Base-by-base conservation (phyloP, 2,329 filamentous ascomycete species). In the Phoma sp. region DNA sequence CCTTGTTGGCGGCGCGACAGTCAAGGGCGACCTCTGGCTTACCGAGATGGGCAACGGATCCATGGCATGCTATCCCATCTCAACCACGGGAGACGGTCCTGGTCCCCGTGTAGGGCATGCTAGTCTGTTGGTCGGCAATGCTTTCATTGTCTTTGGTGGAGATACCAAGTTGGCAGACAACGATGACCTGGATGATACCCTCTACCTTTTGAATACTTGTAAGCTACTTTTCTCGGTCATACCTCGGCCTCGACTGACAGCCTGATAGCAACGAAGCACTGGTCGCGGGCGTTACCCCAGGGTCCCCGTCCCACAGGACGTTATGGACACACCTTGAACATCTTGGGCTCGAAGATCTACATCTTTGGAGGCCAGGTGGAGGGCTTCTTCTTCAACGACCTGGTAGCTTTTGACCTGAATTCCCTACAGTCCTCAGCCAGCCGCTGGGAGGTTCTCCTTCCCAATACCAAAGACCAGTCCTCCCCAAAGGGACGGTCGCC, bases 161-260 rank as follows among this genome's bases (percentile, higher is more conserved):
- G 96, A 99, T 75, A 99, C 95, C 46, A 99, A 99, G 77, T 89
- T 96, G 73, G 92, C 97, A 51, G 95, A 98, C 70, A 86, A 87
- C 29, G 95, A 99, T 76, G 83, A 91, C 43, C 80, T 99, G 54
- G 95, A 99, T 69, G 94, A 99, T 77, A 98, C 95, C 0, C 81
- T 99, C 12, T 99, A 99, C 77, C 84, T 99, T 45, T 82, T 99
- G 46, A 99, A 99, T 78, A 99, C 95, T 44, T 97, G 95, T 98
- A 83, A 79, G 94, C 82, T 55, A 15, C 15, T 15, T 9, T 29
- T n/a, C 29, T 13, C 27, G 24, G 2, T 1, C 17, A 4, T 15
- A 6, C 32, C 19, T 40, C 52, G 63, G 10, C 39, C 40, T 29
- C 22, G 21, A 25, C 68, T 78, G 54, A 79, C 73, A 63, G 47